Base-by-base conservation (phyloP, 192 early-diverging fungal species). In the Rhizophagus sp. region DNA sequence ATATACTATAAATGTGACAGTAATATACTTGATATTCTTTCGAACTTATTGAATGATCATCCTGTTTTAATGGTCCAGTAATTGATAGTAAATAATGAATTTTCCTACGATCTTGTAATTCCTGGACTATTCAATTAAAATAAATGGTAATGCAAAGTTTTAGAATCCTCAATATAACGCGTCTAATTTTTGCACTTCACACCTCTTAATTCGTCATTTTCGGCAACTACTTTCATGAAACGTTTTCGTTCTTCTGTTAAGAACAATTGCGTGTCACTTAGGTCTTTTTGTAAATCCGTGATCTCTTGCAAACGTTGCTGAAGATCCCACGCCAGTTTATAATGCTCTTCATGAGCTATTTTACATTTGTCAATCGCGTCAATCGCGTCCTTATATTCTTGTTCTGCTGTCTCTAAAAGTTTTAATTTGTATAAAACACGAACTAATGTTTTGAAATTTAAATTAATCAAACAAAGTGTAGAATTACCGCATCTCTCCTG, bases 1-100 rank as follows among this genome's bases (percentile, higher is more conserved):
- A 30, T 44, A 44, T 44, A 9, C 7, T 44, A 44, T 44, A 44
- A 44, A 36, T 36, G 36, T 44, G 10, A 44, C 1, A 9, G 41
- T 44, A 10, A 44, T 44, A 10, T 44, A 44, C 44, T 47, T 47
- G 44, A 47, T 11, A 47, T 12, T 47, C 44, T 47, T 47, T 47
- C 11, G 44, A 47, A 3, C 44, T 41, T 73, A 27, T 19, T 49
- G 13, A 39, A 22, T 73, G 11, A 49, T 73, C 71, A n/a, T 49
- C 71, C 36, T 12, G 22, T 24, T 73, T 11, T 44, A 34, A 24
- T 5, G 71, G 71, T 36, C n/a, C 39, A 4, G 71, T 73, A 19
- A 73, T 73, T 24, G 71, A 73, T 44, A 73, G 49, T 73, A 73
- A 25, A 73, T 73, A 73, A n/a, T 49, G 71, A 41, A 73, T 73